Evolutionary conservation across 2,329 filamentous ascomycete genomes (phyloP).

Genomic region (Fusarium succisae): DNA sequence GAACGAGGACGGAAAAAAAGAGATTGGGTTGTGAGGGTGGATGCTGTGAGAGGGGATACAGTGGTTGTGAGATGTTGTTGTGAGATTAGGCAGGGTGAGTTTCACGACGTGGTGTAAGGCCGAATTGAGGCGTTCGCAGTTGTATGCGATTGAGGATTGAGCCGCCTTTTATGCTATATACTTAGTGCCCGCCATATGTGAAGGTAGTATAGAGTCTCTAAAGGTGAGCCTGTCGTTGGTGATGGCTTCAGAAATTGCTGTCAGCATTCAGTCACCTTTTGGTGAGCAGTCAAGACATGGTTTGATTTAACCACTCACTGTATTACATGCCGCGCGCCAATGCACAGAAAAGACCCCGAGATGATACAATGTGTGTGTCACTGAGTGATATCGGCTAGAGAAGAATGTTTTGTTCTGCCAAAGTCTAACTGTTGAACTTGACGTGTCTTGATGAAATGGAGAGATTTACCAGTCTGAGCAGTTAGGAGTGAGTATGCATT

Average conservation of each 20-base stretch:
- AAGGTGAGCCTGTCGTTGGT: too few species aligned
- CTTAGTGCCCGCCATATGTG: too few species aligned
- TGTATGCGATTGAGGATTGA: too few species aligned
- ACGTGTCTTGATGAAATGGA: fast-evolving
- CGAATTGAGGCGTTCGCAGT: neutral
- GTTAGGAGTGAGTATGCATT: fast-evolving
- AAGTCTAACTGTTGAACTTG: too few species aligned
- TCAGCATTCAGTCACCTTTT: neutral
- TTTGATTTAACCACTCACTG: neutral
- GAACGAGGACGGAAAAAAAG: neutral
- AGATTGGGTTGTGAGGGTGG: neutral
- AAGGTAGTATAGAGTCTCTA: too few species aligned
- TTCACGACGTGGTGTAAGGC: neutral
- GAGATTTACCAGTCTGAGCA: neutral
- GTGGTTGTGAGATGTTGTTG: constrained; percentile 1
- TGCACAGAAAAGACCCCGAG: neutral
- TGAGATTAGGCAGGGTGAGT: constrained; percentile 23
- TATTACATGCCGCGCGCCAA: neutral
- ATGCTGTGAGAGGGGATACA: constrained; percentile 19
- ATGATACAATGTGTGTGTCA: neutral
- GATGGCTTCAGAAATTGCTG: neutral
- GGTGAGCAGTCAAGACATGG: neutral
- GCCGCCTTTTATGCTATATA: too few species aligned
- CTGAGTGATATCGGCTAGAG: neutral
- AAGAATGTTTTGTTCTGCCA: neutral